phyloP scores from a whole-genome alignment of 2,329 filamentous ascomycete genomes.

The Trichoderma endophyticum region DNA sequence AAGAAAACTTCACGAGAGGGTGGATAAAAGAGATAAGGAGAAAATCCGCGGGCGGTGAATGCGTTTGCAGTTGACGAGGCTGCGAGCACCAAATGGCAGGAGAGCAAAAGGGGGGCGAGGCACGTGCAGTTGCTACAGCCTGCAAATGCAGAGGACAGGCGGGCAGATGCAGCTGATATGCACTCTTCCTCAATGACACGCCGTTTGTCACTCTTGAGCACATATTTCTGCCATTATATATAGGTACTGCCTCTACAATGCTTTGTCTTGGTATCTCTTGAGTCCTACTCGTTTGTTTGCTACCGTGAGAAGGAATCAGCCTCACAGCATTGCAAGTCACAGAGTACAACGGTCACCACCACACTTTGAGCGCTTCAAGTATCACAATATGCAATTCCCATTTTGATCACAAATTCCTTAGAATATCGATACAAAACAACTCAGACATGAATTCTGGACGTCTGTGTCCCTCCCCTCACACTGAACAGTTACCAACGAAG shows the following conservation, averaged over 20 bases:
- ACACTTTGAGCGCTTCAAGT: neutral
- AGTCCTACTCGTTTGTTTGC: neutral
- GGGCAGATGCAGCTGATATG: neutral
- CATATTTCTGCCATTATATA: neutral
- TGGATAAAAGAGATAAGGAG: neutral
- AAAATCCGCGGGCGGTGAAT: neutral
- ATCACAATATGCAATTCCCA: neutral
- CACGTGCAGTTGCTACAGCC: conserved; percentile 1
- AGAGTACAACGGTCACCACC: neutral
- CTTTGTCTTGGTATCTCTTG: neutral
- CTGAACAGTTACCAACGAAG: neutral
- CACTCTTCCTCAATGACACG: neutral
- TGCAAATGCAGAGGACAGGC: neutral
- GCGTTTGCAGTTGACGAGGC: neutral
- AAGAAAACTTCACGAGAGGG: too few relatives aligned
- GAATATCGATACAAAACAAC: neutral
- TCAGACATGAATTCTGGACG: neutral
- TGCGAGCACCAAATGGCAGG: neutral
- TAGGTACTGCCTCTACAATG: neutral
- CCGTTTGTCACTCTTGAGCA: neutral
- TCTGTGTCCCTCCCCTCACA: neutral
- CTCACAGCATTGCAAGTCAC: neutral
- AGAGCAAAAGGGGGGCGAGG: neutral
- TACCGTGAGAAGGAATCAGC: neutral
- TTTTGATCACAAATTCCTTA: neutral